phyloP scores from a whole-genome alignment of 2,329 filamentous ascomycete genomes.

The Scleromitrula shiraiana region DNA sequence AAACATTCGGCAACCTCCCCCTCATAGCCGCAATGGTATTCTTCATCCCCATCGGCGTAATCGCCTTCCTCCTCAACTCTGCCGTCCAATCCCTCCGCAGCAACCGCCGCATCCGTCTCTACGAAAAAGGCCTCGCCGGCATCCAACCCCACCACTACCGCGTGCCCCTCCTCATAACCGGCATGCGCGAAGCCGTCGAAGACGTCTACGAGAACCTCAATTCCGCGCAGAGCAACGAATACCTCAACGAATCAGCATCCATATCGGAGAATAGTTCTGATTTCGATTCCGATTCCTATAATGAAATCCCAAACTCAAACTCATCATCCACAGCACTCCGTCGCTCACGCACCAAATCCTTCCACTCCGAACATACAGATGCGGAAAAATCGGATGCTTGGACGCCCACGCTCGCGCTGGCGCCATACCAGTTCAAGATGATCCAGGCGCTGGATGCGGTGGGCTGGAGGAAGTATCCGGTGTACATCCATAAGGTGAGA shows the following conservation, averaged over 20 bases:
- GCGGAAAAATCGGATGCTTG: constrained; percentile 16
- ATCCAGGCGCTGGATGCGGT: constrained; percentile 66
- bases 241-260: constrained; percentile 54
- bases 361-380: neutral
- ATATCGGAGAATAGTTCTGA: no score
- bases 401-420: constrained; percentile 65
- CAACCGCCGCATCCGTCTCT: constrained; percentile 63
- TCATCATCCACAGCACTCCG: constrained; percentile 15
- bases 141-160: constrained; percentile 64
- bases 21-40: constrained; percentile 56
- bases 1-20: constrained; percentile 42
- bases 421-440: constrained; percentile 76
- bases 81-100: constrained; percentile 70
- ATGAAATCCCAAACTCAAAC: constrained; percentile 30
- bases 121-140: constrained; percentile 63
- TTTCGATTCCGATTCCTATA: constrained; percentile 46
- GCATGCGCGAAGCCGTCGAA: constrained; percentile 69
- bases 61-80: constrained; percentile 67
- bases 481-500: constrained; percentile 68
- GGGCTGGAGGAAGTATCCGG: constrained; percentile 56
- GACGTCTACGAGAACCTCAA: constrained; percentile 35
- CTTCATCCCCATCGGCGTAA: constrained; percentile 65
- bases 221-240: constrained; percentile 49
- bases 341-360: constrained; percentile 10
- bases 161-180: constrained; percentile 66